Evolutionary conservation across 2,329 filamentous ascomycete species (phyloP).

Genomic region (Talaromyces funiculosus): DNA sequence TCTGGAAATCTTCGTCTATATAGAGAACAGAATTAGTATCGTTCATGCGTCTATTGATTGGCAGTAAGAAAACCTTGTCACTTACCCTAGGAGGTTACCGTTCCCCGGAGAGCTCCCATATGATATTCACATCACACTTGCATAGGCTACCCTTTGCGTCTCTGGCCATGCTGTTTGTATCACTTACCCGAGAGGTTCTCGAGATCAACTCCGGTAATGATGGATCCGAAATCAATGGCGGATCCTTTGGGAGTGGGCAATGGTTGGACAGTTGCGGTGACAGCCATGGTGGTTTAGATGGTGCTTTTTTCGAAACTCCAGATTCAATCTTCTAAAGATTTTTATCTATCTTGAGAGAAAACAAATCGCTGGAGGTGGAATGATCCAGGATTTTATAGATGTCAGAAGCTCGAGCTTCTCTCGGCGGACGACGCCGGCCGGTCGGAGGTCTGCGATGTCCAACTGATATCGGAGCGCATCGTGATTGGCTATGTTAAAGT

Average conservation of each 20-base stretch:
- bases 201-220: conserved; percentile 54
- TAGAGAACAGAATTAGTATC: neutral
- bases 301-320: neutral
- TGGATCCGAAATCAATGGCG: conserved; percentile 55
- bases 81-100: conserved; percentile 51
- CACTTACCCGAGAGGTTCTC: conserved; percentile 57
- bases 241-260: conserved; percentile 26
- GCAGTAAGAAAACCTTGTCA: neutral
- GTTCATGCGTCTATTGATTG: neutral
- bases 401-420: neutral
- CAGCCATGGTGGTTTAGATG: neutral
- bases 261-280: conserved; percentile 19
- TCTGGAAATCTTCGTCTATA: conserved; percentile 57
- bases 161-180: conserved; percentile 4
- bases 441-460: neutral
- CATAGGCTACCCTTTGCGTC: neutral
- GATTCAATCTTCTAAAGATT: neutral
- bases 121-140: conserved; percentile 10
- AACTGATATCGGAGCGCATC: neutral
- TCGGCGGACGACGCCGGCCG: neutral
- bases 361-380: neutral
- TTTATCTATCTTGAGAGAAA: neutral
- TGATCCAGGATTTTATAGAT: neutral
- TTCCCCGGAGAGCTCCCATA: conserved; percentile 55
- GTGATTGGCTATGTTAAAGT: neutral